phyloP scores from a whole-genome alignment of 2,329 filamentous ascomycete genomes.

The Fusarium tjaetaba region DNA sequence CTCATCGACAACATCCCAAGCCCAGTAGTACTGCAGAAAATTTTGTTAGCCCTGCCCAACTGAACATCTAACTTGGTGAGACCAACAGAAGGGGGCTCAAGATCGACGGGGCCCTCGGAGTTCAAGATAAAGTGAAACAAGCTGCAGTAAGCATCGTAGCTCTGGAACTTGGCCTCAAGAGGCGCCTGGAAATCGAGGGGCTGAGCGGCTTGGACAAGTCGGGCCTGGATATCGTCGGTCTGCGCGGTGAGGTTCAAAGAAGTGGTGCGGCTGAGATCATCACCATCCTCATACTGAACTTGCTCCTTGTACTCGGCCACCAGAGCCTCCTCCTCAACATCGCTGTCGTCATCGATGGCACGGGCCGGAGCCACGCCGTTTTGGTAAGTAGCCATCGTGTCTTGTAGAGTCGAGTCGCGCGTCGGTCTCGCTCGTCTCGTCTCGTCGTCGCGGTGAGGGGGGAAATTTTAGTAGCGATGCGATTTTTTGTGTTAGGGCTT shows the following conservation, averaged over 20 bases:
- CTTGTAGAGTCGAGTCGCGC: constrained; percentile 45
- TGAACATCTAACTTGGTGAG: constrained; percentile 18
- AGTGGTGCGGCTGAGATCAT: constrained; percentile 79
- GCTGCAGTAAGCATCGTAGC: constrained; percentile 99
- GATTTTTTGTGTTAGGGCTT: constrained; percentile 51
- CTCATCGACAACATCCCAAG: constrained; percentile 99
- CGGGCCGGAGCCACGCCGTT: constrained; percentile 69
- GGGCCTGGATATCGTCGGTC: constrained; percentile 91
- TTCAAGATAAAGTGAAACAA: constrained; percentile 99
- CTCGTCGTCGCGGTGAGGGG: constrained; percentile 46
- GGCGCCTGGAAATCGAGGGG: constrained; percentile 96
- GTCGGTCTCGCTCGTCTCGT: constrained; percentile 39
- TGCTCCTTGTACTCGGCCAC: constrained; percentile 97
- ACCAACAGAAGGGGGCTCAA: constrained; percentile 94
- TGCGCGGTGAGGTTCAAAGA: constrained; percentile 77
- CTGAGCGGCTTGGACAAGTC: constrained; percentile 89
- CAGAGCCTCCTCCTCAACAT: constrained; percentile 94
- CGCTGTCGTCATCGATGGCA: constrained; percentile 81
- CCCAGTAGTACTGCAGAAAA: constrained; percentile 87
- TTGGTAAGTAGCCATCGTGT: constrained; percentile 69
- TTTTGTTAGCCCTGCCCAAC: constrained; percentile 33
- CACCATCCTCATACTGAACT: constrained; percentile 89
- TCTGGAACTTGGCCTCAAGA: constrained; percentile 96
- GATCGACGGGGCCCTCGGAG: constrained; percentile 97
- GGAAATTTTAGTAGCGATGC: constrained; percentile 48